These are phyloP conservation scores for Pseudogymnoascus sp. DNA, from an alignment of 2,329 filamentous ascomycete genomes.

Conservation along the genomic window DNA sequence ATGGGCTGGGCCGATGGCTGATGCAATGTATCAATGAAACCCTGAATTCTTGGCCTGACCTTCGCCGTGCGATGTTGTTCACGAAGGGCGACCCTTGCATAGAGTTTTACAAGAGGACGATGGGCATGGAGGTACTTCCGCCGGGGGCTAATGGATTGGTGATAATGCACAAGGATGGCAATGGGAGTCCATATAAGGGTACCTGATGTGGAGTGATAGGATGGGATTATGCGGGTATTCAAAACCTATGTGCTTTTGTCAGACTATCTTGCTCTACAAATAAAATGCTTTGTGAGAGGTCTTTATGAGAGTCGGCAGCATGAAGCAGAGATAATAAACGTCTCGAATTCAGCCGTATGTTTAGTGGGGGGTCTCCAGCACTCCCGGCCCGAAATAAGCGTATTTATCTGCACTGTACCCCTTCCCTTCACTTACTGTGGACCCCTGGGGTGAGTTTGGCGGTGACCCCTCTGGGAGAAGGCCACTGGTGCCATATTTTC, in stretches of 20 bases:
- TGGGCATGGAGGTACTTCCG: constrained; percentile 19
- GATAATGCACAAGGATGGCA: constrained; percentile 1
- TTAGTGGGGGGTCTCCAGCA: background rate
- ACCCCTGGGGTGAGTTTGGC: background rate
- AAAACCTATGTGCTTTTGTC: background rate
- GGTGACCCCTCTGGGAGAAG: background rate
- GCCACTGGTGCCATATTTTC: background rate
- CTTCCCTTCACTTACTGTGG: background rate
- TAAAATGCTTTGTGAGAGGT: background rate
- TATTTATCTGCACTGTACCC: background rate
- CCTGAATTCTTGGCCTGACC: constrained; percentile 46
- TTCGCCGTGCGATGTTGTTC: constrained; percentile 55
- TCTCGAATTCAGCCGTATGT: background rate
- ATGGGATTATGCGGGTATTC: background rate
- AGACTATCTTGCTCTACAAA: background rate
- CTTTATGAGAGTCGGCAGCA: background rate
- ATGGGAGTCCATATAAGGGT: background rate
- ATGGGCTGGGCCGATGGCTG: constrained; percentile 58
- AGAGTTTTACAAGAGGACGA: constrained; percentile 22
- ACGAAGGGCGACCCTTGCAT: constrained; percentile 27
- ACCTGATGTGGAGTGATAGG: background rate
- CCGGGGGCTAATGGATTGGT: background rate
- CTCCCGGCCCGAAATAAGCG: background rate
- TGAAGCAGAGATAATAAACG: background rate
- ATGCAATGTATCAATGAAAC: constrained; percentile 52